Base-by-base conservation (phyloP, 768 basidiomycete genomes). In the Boletus sp. region DNA sequence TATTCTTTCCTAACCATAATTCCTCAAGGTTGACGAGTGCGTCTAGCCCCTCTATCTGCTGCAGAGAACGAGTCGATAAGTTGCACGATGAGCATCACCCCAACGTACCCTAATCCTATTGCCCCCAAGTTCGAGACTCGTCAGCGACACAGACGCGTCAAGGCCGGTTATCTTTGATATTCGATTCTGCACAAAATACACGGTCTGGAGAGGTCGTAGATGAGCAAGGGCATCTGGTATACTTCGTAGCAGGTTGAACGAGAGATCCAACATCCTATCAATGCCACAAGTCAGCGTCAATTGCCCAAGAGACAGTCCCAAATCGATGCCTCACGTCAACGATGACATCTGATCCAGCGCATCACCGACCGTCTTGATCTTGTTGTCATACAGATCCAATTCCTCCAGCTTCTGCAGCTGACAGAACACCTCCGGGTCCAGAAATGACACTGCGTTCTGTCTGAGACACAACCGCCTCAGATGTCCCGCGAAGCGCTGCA, bases 1-100 rank as follows among this genome's bases (percentile, higher is more conserved):
- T 99, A 71, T 99, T 99, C 80, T 99, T 99, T 8, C 97, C 97
- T 3, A 98, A 75, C 94, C 96, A 98, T 3, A 99, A 77, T 65
- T 98, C 94, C 62, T 94, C 92, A 10, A 99, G 76, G 61, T 89
- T 90, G 1, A 86, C 82, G 39, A 97, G 76, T 1, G 82, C 78
- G 11, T 92, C 91, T 4, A 98, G 73, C 40, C 88, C 87, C 70
- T 98, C 92, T 55, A 99, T 96, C 76, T 79, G 83, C 94, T 97
- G 58, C 10, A 32, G n/a, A 56, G 10, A 54, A 54, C 3, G 24
- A 8, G 54, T 62, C 4, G 42, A 58, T 50, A 48, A 15, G 18
- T 50, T 33, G 12, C 1, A 50, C 32, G 46, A 29, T 5, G 17
- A 40, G 14, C 47, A 55, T 44, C 28, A 56, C 15, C 4, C 15